Conservation (phyloP, 2,329 filamentous ascomycete species). For the Diplodia corticola region DNA sequence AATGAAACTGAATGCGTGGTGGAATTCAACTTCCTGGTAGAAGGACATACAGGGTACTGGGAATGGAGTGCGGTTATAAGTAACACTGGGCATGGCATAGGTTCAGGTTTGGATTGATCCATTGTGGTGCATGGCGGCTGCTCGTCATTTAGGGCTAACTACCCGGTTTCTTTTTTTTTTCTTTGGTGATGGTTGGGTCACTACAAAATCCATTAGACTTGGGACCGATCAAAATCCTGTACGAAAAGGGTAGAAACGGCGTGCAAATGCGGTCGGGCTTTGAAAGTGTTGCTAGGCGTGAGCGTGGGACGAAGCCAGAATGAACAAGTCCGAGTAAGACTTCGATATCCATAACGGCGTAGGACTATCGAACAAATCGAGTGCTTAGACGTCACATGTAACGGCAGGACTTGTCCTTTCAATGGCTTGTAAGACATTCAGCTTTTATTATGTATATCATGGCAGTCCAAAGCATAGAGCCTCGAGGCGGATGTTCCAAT, state of each 20-base stretch:
- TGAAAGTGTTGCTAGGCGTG: background rate
- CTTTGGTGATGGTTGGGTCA: background rate
- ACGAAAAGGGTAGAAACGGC: background rate
- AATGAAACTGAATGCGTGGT: background rate
- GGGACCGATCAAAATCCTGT: background rate
- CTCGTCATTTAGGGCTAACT: background rate
- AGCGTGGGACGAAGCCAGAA: background rate
- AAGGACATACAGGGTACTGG: background rate
- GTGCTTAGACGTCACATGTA: background rate
- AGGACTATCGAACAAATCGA: background rate
- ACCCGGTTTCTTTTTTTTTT: background rate
- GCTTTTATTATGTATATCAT: too few species aligned
- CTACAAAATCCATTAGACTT: constrained; percentile 2
- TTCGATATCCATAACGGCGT: background rate
- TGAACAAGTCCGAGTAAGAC: background rate
- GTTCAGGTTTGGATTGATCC: background rate
- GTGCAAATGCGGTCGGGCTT: background rate
- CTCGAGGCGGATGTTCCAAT: too few species aligned
- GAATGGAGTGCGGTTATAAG: background rate
- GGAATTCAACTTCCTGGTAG: constrained; percentile 8
- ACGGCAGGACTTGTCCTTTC: background rate
- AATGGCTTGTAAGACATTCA: too few species aligned
- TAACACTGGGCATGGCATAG: background rate
- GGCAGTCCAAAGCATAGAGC: too few species aligned
- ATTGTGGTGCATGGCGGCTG: background rate